Percentiles rank a stretch among this genome's conserved stretches.
Conservation (phyloP, 192 early-diverging fungal species). For the Pecoramyces ruminantium region DNA sequence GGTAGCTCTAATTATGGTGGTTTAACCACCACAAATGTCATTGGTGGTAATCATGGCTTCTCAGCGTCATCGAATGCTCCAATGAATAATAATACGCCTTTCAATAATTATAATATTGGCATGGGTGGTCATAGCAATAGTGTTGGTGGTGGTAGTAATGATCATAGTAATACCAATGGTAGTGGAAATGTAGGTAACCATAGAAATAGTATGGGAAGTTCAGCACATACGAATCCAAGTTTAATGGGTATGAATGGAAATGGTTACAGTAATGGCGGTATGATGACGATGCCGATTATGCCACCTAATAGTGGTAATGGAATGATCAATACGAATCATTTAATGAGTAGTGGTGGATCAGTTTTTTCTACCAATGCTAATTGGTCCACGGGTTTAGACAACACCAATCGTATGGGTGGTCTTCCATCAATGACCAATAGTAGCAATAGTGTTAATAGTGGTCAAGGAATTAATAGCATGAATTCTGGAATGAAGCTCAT, state of each 20-base stretch:
- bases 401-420: not conserved
- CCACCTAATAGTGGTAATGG: not conserved
- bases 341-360: not conserved
- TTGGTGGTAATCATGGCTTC: not conserved
- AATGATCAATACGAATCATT: not conserved
- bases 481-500: too few species aligned
- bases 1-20: not conserved
- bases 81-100: too few species aligned
- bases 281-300: not conserved
- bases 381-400: not conserved
- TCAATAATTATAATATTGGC: too few species aligned
- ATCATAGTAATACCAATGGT: not conserved
- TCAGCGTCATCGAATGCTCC: too few species aligned
- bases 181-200: not conserved
- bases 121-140: not conserved
- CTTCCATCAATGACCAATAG: not conserved
- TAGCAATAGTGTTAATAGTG: not conserved
- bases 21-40: not conserved
- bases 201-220: too few species aligned
- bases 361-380: not conserved
- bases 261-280: not conserved
- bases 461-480: too few species aligned
- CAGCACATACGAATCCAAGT: too few species aligned
- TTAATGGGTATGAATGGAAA: too few species aligned
- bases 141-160: not conserved